Evolutionary conservation across 2,329 filamentous ascomycete species (phyloP), one percentile per base, ranked within the genome.

Genomic region (Aspergillus cejpii): DNA sequence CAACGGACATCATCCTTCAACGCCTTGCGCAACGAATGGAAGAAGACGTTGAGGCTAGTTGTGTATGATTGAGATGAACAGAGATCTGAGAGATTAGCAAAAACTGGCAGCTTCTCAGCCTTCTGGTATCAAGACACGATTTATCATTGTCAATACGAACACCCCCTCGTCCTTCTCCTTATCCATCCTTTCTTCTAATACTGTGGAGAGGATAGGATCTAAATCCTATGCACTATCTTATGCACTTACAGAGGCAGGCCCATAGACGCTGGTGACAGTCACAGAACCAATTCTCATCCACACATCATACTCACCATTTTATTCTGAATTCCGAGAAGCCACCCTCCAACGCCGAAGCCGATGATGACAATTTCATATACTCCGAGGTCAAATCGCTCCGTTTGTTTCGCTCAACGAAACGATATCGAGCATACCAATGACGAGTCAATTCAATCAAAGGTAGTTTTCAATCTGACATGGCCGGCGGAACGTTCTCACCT

Each of bases 51-150:
- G 46, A 37, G 46, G 44, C 43, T 41, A 48, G 44, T 44, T 43
- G 57, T 63, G 61, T 44, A 55, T 71, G 69, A 71, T 61, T 69
- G 68, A 69, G 58, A 60, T 62, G 69, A 72, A 72, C 69, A 72
- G 69, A 72, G 59, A 72, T 72, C 69, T 65, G 56, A 71, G 69
- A 63, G 69, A 66, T 56, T 52, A 31, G 24, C 21, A 34, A 46
- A 37, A 41, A 10, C 15, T 39, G 2, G 12, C 36, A 8, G 23
- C 27, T 6, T 14, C 21, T 43, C 26, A 17, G 34, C 33, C 15
- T 17, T 43, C 19, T 14, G 10, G 5, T 8, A 26, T 24, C 14
- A 5, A 26, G 23, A 6, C 38, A n/a, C 5, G 10, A 28, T 3
- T 11, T 17, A 10, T 19, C 24, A 28, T 6, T 26, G 24, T 5